Conservation (phyloP, 164 flowering plant species). For the Nelumbo lutea region DNA sequence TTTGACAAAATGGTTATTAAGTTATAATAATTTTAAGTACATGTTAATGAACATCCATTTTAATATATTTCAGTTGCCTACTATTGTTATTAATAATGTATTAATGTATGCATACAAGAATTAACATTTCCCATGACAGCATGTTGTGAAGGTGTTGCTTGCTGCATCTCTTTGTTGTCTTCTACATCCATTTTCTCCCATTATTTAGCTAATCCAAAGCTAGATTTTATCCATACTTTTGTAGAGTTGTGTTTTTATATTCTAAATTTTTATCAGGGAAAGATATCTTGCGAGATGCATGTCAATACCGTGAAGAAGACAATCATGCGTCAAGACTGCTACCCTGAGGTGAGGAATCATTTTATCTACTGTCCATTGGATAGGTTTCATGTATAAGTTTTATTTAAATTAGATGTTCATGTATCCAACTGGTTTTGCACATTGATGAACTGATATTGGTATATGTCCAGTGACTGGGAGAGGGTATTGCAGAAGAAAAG, state of each 20-base stretch:
- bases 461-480: no score
- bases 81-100: no score
- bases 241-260: background rate
- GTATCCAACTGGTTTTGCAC: background rate
- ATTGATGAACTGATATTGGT: background rate
- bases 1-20: background rate
- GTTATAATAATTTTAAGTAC: no score
- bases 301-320: constrained; percentile 34
- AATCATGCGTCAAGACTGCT: constrained; percentile 34
- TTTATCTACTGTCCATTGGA: background rate
- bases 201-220: background rate
- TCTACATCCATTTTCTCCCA: background rate
- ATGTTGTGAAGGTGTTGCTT: no score
- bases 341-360: constrained; percentile 33
- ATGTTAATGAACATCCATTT: background rate
- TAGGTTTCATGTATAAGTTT: no score
- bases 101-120: no score
- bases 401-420: no score
- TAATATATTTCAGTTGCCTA: no score
- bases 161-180: background rate
- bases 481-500: no score
- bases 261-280: constrained; percentile 34
- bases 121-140: no score
- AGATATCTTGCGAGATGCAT: constrained; percentile 40
- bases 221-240: background rate